Evolutionary conservation across 257 asterid species (phyloP).

Genomic region (Plantago elongata): DNA sequence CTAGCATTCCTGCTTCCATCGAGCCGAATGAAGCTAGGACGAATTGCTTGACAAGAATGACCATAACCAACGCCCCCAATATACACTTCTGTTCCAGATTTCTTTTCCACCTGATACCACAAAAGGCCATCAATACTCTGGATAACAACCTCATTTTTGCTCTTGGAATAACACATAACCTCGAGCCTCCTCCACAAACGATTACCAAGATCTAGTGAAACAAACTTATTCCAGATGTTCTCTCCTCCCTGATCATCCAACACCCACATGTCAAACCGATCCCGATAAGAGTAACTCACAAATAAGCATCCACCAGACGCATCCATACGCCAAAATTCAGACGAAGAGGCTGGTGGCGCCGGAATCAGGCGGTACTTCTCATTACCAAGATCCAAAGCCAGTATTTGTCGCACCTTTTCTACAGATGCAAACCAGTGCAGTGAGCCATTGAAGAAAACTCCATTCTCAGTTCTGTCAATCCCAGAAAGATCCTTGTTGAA

Average conservation of each 20-base stretch:
- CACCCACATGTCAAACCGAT: neutral
- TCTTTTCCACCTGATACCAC: neutral
- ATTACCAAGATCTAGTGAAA: neutral
- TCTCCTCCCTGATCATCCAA: neutral
- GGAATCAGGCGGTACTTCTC: neutral
- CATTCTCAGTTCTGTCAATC: neutral
- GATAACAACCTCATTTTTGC: slow-evolving; percentile 3
- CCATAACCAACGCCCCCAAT: neutral
- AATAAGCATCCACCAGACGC: slow-evolving; percentile 3
- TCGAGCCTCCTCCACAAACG: neutral
- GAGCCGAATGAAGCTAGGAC: neutral
- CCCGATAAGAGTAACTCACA: neutral
- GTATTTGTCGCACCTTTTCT: neutral
- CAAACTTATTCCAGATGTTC: neutral
- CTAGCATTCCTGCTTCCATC: neutral
- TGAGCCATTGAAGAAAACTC: neutral
- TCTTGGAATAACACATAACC: neutral
- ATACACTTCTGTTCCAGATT: neutral
- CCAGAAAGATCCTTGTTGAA: no score
- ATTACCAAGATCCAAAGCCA: neutral
- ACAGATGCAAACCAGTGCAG: neutral
- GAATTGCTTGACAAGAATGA: neutral
- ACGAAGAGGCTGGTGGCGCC: neutral
- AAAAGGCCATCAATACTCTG: neutral
- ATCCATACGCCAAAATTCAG: neutral